Evolutionary conservation across 2,329 filamentous ascomycete species (phyloP), one percentile per base, ranked within the genome.

Genomic region (Fusarium sp.): DNA sequence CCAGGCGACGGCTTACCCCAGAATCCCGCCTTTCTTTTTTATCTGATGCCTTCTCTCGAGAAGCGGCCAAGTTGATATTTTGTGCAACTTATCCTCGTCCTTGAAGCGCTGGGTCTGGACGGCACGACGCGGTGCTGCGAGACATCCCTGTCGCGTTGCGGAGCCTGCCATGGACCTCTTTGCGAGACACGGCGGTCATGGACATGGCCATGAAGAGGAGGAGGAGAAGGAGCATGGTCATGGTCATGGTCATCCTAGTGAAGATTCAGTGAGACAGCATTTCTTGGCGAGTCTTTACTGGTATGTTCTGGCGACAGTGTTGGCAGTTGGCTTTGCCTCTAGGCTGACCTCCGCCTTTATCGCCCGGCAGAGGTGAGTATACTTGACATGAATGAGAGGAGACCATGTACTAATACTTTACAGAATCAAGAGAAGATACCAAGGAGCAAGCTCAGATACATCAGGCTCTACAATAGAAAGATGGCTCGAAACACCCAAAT

Each of bases 191-290:
- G 73, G 62, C 11, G 71, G 43, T 44, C 71, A 75, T 7, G 72
- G 60, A 9, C 64, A 73, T 40, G 66, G 59, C 2, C 68, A 72
- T 37, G 60, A 68, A 41, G 67, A 71, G 8, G 66, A 71, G 27
- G 37, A 66, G 10, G 67, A 69, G 3, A 23, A 23, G 23, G 64
- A 64, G 4, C 68, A 73, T 12, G 60, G 54, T 2, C 65, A 71
- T 28, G 57, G 68, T 0, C 72, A 74, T n/a, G 72, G 72, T 0
- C 72, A 74, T 12, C 52, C 60, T 9, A 73, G 62, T 9, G 73
- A 75, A 31, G 73, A 75, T 48, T 74, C 72, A 7, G 34, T 60
- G 48, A 72, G 73, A 54, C 73, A 75, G 40, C 73, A 75, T 47
- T 73, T 71, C 31, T 30, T 75, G 7, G 73, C 73, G 11, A 66